phyloP scores from a whole-genome alignment of 2,329 filamentous ascomycete species.

The Sclerotinia minor region DNA sequence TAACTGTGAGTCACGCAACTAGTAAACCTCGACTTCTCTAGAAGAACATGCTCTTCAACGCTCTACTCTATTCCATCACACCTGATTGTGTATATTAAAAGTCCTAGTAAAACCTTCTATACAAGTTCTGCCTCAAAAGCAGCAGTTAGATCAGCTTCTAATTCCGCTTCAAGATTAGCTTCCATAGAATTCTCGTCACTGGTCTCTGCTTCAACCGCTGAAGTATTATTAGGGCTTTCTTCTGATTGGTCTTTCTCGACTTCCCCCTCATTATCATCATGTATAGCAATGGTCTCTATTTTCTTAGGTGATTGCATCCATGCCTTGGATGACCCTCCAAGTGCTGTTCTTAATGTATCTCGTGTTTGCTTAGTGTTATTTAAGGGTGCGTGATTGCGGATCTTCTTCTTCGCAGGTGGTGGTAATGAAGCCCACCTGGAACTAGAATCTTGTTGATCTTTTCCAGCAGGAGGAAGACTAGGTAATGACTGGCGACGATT shows the following conservation, averaged over 20 bases:
- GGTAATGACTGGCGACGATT: conserved; percentile 11
- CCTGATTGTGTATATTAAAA: background rate
- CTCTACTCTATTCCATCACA: too few relatives aligned
- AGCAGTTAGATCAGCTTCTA: conserved; percentile 11
- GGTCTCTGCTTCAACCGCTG: background rate
- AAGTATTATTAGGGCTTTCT: background rate
- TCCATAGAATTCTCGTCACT: background rate
- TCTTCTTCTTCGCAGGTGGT: conserved; percentile 4
- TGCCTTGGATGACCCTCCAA: conserved; percentile 2
- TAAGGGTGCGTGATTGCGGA: conserved; percentile 4
- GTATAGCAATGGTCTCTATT: conserved; percentile 10
- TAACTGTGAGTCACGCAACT: background rate
- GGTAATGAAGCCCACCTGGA: conserved; percentile 19
- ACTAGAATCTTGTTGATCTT: background rate
- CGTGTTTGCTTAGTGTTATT: conserved; percentile 4
- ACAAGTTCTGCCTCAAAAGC: background rate
- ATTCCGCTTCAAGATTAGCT: conserved; percentile 1
- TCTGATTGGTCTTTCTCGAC: background rate
- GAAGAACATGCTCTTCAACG: background rate
- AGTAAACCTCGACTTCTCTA: background rate
- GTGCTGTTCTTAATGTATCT: background rate
- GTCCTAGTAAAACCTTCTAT: background rate
- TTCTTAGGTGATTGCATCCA: conserved; percentile 13
- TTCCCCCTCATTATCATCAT: conserved; percentile 2
- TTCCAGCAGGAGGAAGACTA: background rate